phyloP scores from a whole-genome alignment of 495 filamentous ascomycete genomes.

The Penicillium maclennaniae region DNA sequence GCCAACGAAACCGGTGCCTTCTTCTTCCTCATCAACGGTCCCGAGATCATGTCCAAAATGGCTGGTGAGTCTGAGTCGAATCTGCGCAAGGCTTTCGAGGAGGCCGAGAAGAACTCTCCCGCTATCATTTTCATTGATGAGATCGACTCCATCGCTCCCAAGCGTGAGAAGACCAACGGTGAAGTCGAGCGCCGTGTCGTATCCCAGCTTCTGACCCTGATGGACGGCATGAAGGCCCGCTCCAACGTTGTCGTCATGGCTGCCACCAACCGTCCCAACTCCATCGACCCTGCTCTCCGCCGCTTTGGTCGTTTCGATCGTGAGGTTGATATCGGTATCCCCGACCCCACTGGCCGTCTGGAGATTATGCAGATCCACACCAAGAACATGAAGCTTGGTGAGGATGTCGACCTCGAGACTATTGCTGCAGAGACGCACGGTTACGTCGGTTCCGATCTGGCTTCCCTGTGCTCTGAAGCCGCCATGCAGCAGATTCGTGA shows the following conservation, averaged over 20 bases:
- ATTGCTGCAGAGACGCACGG: conserved; percentile 98
- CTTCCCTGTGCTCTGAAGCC: conserved; percentile 97
- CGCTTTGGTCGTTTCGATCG: conserved; percentile 97
- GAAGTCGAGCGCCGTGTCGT: conserved; percentile 98
- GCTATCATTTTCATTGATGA: conserved; percentile 99
- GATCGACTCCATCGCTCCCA: conserved; percentile 97
- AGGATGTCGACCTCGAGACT: conserved; percentile 94
- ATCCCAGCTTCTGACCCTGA: conserved; percentile 93
- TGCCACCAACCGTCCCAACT: conserved; percentile 95
- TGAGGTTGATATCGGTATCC: conserved; percentile 97
- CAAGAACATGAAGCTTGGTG: conserved; percentile 99
- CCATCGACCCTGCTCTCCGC: conserved; percentile 90
- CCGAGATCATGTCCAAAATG: conserved; percentile 99
- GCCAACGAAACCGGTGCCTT: conserved; percentile 98
- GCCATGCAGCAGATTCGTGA: conserved; percentile 99
- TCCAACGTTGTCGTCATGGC: conserved; percentile 99
- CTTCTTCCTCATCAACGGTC: conserved; percentile 99
- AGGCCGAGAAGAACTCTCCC: conserved; percentile 98
- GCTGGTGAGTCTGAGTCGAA: conserved; percentile 98
- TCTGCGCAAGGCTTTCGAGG: conserved; percentile 94
- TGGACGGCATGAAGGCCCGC: conserved; percentile 99
- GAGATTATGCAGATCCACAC: conserved; percentile 99
- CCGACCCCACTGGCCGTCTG: conserved; percentile 95
- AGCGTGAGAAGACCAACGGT: conserved; percentile 99
- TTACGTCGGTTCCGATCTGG: conserved; percentile 97